phyloP scores from a whole-genome alignment of 331 rosid species.

The Acacia pycnantha region DNA sequence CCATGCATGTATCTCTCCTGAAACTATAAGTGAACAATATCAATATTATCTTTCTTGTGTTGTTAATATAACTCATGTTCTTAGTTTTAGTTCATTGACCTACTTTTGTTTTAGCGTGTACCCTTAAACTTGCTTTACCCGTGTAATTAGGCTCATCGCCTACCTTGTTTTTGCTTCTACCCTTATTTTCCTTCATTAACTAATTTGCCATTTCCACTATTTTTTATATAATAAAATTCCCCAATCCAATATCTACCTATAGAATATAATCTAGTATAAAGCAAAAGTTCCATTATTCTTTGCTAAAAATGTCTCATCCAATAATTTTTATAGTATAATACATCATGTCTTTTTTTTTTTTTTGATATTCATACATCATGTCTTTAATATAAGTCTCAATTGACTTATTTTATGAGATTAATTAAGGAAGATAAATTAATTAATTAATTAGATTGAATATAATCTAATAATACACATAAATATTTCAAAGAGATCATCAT shows the following conservation, averaged over 20 bases:
- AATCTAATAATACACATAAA: too few relatives aligned
- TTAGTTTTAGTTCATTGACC: not conserved
- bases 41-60: slow-evolving; percentile 31
- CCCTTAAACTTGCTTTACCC: not conserved
- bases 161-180: not conserved
- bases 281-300: not conserved
- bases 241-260: not conserved
- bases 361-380: too few relatives aligned
- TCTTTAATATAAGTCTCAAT: too few relatives aligned
- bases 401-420: too few relatives aligned
- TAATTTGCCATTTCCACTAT: not conserved
- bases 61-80: not conserved
- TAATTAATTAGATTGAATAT: too few relatives aligned
- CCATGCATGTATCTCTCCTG: slow-evolving; percentile 30
- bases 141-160: not conserved
- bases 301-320: not conserved
- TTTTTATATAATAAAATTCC: not conserved
- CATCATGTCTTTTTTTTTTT: too few relatives aligned
- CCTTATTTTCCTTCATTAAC: not conserved
- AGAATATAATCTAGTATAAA: not conserved
- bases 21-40: slow-evolving; percentile 17
- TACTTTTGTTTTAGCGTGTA: not conserved
- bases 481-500: too few relatives aligned
- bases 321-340: not conserved
- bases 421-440: too few relatives aligned